Evolutionary conservation across 2,329 filamentous ascomycete genomes (phyloP), one percentile per base, ranked within the genome.

Genomic region (Colletotrichum lini): DNA sequence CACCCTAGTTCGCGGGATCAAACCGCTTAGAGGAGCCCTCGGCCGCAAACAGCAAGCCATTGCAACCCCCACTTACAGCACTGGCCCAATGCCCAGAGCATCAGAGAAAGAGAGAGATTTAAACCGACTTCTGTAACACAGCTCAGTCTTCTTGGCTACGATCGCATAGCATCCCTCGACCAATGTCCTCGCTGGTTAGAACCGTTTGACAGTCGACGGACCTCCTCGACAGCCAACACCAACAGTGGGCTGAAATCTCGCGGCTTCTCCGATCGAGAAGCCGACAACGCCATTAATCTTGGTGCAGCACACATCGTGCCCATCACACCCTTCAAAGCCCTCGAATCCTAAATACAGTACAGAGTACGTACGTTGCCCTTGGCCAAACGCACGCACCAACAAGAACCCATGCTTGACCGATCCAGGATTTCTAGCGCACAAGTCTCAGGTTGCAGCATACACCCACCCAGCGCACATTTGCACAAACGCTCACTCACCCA

Each of bases 31-130:
- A 38, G 35, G 44, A 38, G 35, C 49, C 61, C 44, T 15, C n/a
- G 64, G 30, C 64, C 40, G 65, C 65, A 64, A 64, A 53, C 42
- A 68, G 35, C 44, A 45, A 50, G 44, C 30, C 58, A 44, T 56
- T 67, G 50, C 49, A 49, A 54, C 65, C 50, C 47, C 52, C 30
- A 60, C 56, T 60, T 26, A 38, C 58, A 64, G 42, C 59, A 68
- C 30, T 26, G 42, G 59, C 50, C 30, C 40, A 23, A 50, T 40
- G 30, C n/a, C 26, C 40, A n/a, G 30, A 44, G 21, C 21, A 16
- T 64, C 50, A 42, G 57, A 23, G 59, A 30, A 30, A 8, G 30
- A 30, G 30, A 30, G 8, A 30, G 30, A 30, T 30, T 7, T 40
- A 59, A 47, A 64, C 49, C 40, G 5, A n/a, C 26, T 6, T 21